Evolutionary conservation across 73 alveolate genomes (phyloP).

Genomic region (Stentor coeruleus): DNA sequence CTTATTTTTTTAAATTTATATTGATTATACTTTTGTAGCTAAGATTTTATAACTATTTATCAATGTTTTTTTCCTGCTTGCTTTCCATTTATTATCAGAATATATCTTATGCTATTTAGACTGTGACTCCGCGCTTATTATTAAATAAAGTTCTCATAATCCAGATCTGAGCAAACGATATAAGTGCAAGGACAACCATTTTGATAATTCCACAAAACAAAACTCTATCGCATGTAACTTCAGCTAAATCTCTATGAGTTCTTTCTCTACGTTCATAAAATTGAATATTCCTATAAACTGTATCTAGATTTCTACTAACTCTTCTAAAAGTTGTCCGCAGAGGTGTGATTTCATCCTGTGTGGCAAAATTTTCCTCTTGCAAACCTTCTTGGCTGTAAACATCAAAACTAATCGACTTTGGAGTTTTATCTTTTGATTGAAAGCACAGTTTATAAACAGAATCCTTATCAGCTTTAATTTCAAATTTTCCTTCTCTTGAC

Average conservation of each 20-base stretch:
- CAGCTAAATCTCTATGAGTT: conserved; percentile 12
- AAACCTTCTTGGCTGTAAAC: conserved; percentile 3
- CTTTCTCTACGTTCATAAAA: conserved; percentile 15
- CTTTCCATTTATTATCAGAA: no score
- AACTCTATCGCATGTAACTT: conserved; percentile 11
- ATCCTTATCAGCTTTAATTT: neutral
- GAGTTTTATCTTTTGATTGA: neutral
- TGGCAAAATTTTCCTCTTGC: neutral
- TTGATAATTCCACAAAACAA: neutral
- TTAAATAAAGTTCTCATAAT: neutral
- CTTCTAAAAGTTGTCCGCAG: neutral
- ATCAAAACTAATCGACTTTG: neutral
- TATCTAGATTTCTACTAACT: neutral
- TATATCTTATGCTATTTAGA: no score
- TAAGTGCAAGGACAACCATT: neutral
- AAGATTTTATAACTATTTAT: no score
- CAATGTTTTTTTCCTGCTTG: no score
- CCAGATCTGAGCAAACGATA: neutral
- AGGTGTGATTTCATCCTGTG: conserved; percentile 3
- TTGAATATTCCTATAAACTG: neutral
- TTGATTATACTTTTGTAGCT: no score
- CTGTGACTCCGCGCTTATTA: no score
- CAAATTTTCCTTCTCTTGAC: neutral
- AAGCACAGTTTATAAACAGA: neutral
- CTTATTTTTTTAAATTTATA: no score